These are phyloP conservation scores for Lecanoromycetidae sp. DNA, from an alignment of 2,329 filamentous ascomycete species.

Conservation along the genomic window DNA sequence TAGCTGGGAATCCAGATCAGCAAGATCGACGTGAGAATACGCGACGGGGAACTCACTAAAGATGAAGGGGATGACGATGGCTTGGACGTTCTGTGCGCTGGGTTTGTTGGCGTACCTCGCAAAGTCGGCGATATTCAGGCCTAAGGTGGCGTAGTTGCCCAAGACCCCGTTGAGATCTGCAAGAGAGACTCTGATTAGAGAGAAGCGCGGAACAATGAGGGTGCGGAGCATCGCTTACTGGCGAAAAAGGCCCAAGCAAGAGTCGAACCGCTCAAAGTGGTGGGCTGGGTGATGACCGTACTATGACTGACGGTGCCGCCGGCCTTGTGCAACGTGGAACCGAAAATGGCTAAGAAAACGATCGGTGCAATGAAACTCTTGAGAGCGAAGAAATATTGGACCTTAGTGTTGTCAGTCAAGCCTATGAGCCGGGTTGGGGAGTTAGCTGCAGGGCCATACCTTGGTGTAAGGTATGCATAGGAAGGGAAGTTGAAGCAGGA, in stretches of 20 bases:
- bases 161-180: no score
- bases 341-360: constrained; percentile 50
- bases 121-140: constrained; percentile 47
- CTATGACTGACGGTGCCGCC: no score
- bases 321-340: constrained; percentile 48
- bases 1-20: no score
- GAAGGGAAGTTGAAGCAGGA: neutral
- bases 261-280: constrained; percentile 34
- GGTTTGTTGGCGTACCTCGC: constrained; percentile 39
- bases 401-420: constrained; percentile 32
- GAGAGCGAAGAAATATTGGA: constrained; percentile 29
- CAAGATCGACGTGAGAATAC: no score
- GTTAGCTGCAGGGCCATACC: constrained; percentile 31
- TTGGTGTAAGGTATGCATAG: constrained; percentile 1
- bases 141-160: constrained; percentile 40
- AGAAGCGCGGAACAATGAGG: no score
- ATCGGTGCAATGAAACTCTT: constrained; percentile 39
- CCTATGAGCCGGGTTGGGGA: no score
- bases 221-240: constrained; percentile 37
- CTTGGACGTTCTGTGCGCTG: no score
- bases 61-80: constrained; percentile 42
- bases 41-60: no score
- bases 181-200: no score
- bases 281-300: no score
- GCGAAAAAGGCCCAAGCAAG: constrained; percentile 34